These are phyloP conservation scores for Emmonsiellopsis sp. DNA, from an alignment of 2,329 filamentous ascomycete genomes.

Conservation along the genomic window DNA sequence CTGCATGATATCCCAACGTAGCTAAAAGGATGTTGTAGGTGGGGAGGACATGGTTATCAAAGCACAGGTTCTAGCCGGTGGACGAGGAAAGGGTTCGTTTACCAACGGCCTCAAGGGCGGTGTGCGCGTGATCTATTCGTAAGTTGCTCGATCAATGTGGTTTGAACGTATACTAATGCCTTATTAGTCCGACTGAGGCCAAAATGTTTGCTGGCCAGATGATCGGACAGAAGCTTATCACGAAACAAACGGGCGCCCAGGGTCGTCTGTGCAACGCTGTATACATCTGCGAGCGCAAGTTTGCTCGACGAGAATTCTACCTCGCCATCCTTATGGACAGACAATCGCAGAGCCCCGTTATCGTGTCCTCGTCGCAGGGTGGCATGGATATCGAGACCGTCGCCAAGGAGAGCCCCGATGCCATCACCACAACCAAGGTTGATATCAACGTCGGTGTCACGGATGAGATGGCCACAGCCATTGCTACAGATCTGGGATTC, in stretches of 20 bases:
- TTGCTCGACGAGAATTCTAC: constrained; percentile 97
- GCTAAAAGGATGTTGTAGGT: constrained; percentile 34
- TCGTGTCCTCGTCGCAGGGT: constrained; percentile 95
- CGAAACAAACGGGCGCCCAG: constrained; percentile 93
- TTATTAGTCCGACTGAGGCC: constrained; percentile 65
- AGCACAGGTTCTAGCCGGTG: constrained; percentile 95
- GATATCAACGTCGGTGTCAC: constrained; percentile 94
- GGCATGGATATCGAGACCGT: constrained; percentile 99
- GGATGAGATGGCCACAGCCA: constrained; percentile 83
- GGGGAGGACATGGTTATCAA: constrained; percentile 98
- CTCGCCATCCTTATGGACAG: constrained; percentile 98
- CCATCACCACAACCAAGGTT: constrained; percentile 88
- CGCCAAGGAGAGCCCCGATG: constrained; percentile 93
- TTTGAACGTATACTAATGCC: not conserved
- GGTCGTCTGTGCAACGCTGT: constrained; percentile 95
- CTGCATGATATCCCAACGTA: constrained; percentile 3
- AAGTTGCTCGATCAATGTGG: constrained; percentile 22
- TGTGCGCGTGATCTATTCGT: constrained; percentile 97
- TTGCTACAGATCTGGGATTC: constrained; percentile 89
- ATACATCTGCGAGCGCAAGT: constrained; percentile 99
- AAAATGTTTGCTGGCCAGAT: constrained; percentile 98
- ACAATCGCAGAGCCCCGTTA: constrained; percentile 79
- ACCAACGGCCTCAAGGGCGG: constrained; percentile 98
- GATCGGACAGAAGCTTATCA: constrained; percentile 99
- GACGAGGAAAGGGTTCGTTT: constrained; percentile 94